Percentiles rank a stretch among this genome's conserved stretches.
Evolutionary conservation across 108 stramenopile genomes (phyloP).

Genomic region (Cyclostephanos tholiformis): DNA sequence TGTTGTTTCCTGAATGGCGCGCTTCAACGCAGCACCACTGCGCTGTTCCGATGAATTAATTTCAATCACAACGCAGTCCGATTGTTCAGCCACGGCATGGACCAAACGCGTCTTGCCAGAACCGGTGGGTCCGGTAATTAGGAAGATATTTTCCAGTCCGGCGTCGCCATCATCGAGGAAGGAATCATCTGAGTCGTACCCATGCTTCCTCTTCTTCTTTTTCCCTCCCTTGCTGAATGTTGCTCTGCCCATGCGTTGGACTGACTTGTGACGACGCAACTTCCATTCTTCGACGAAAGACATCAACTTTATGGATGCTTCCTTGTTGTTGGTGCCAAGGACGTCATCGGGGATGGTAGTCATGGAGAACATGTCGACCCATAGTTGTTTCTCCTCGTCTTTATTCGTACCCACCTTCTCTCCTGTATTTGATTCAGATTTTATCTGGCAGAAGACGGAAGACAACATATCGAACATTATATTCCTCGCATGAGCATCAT

Average conservation of each 20-base stretch:
- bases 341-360: conserved; percentile 44
- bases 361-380: conserved; percentile 55
- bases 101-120: conserved; percentile 75
- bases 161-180: conserved; percentile 51
- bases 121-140: conserved; percentile 68
- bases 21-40: conserved; percentile 58
- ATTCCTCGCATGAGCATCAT: conserved; percentile 6
- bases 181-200: conserved; percentile 59
- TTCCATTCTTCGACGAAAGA: conserved; percentile 72
- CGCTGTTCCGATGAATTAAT: conserved; percentile 70
- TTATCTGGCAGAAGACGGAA: neutral
- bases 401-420: neutral
- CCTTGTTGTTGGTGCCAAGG: conserved; percentile 43
- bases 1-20: conserved; percentile 77
- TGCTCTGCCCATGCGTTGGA: conserved; percentile 49
- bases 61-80: conserved; percentile 71
- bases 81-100: conserved; percentile 65
- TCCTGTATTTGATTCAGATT: neutral
- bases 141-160: conserved; percentile 50
- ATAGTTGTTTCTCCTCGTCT: conserved; percentile 25
- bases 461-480: neutral
- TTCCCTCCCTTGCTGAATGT: conserved; percentile 24
- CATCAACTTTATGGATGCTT: conserved; percentile 35
- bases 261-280: conserved; percentile 51
- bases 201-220: conserved; percentile 39